A percentile compares a stretch with the other conserved stretches of the same genome.
phyloP scores from a whole-genome alignment of 2,329 filamentous ascomycete genomes.

The Colletotrichum kahawae region DNA sequence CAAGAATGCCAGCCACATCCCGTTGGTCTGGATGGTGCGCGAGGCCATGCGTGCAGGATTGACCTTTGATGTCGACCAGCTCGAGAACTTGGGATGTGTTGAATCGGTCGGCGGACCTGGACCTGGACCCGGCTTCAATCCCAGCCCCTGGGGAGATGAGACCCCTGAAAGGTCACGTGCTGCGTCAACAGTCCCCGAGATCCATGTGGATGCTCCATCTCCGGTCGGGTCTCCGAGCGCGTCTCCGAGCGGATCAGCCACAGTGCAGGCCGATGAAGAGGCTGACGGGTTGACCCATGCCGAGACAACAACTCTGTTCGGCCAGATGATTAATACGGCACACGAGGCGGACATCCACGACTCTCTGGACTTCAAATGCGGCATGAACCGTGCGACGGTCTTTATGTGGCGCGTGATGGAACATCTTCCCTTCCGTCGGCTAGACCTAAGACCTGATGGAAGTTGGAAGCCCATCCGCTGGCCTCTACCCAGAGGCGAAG shows the following conservation, averaged over 20 bases:
- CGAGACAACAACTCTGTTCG: conserved; percentile 44
- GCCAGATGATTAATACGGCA: conserved; percentile 62
- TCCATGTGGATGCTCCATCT: conserved; percentile 29
- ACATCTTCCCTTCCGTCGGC: conserved; percentile 79
- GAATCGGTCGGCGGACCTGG: conserved; percentile 27
- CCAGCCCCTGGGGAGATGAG: not conserved
- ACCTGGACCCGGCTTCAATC: not conserved
- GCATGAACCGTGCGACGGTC: conserved; percentile 60
- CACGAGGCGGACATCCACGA: conserved; percentile 68
- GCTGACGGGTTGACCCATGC: not conserved
- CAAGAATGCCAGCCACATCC: conserved; percentile 71
- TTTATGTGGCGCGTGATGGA: conserved; percentile 80
- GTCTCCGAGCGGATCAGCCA: not conserved
- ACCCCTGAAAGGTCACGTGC: not conserved
- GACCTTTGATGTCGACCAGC: conserved; percentile 71
- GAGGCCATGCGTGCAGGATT: conserved; percentile 68
- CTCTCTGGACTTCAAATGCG: conserved; percentile 69
- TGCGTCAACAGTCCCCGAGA: conserved; percentile 33
- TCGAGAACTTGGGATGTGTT: conserved; percentile 69
- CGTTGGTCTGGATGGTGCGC: conserved; percentile 73
- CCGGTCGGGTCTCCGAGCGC: conserved; percentile 9
- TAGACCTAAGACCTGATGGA: conserved; percentile 76
- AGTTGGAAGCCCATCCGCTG: conserved; percentile 82
- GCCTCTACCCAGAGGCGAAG: conserved; percentile 79
- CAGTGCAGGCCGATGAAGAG: not conserved